Evolutionary conservation across 2,329 filamentous ascomycete genomes (phyloP), one percentile per base, ranked within the genome.

Genomic region (Purpureocillium takamizusanense): DNA sequence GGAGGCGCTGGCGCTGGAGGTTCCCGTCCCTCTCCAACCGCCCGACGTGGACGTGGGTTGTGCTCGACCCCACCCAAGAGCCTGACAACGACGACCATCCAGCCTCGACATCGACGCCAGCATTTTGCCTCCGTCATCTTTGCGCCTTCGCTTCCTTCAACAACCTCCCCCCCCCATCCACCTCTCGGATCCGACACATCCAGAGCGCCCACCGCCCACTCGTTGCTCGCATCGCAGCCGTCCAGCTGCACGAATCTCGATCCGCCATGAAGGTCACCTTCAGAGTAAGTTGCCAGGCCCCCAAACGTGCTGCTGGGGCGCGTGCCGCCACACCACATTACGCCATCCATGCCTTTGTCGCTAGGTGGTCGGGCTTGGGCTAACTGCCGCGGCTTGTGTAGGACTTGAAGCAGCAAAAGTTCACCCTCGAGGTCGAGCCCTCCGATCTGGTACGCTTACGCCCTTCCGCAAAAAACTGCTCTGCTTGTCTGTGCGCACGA

Each of bases 321-420:
- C 32, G 25, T n/a, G 32, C 28, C 17, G 10, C 27, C 25, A 12
- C 27, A 17, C 18, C 17, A 13, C 23, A 33, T 21, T 12, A 4
- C 35, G 13, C 34, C 28, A 12, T 13, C n/a, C 7, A 30, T 7
- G 11, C 28, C 11, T 30, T 12, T 12, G 11, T 13, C 11, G n/a
- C n/a, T n/a, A n/a, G n/a, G n/a, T n/a, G n/a, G n/a, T n/a, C 28
- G 28, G 12, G 28, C 28, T 30, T 25, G 21, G 10, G 37, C 38
- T 44, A 17, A 33, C 39, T 31, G 15, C 15, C 30, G 16, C 23
- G 13, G 12, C 21, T 11, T 16, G 15, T 51, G 27, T 53, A 95
- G 89, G 92, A 98, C 71, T 76, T 98, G 57, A 97, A 95, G 74
- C 92, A 97, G 67, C 86, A 95, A 64, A 95, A 95, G 73, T 98